A percentile compares a stretch with the other conserved stretches of the same genome.
phyloP scores from a whole-genome alignment of 306 rosid species.

The Dalbergia oliveri region DNA sequence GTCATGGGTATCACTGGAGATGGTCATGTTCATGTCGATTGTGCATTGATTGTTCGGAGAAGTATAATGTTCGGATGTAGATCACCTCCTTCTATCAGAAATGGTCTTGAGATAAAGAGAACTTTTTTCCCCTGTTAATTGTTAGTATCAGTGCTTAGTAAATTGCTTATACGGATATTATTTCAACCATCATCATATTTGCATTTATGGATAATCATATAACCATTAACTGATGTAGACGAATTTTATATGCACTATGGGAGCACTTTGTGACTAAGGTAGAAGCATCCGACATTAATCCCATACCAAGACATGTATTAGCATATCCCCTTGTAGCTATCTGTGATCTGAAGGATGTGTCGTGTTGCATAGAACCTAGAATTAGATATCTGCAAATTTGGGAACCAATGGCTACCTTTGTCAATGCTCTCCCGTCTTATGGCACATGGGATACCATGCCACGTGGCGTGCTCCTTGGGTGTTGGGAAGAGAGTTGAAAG shows the following conservation, averaged over 20 bases:
- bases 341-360: constrained; percentile 31
- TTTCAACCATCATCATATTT: neutral
- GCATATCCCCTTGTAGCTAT: neutral
- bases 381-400: constrained; percentile 34
- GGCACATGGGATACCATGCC: constrained; percentile 61
- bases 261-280: neutral
- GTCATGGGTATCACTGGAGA: neutral
- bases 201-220: neutral
- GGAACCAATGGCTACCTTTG: constrained; percentile 41
- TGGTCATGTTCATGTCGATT: neutral
- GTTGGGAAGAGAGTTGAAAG: constrained; percentile 54
- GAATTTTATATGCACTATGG: neutral
- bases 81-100: neutral
- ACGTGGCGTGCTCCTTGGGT: constrained; percentile 56
- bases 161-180: neutral
- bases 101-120: too few relatives aligned
- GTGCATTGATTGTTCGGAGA: neutral
- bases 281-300: neutral
- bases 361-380: constrained; percentile 34
- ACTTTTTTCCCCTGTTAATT: neutral
- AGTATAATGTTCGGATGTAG: neutral
- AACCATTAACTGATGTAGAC: neutral
- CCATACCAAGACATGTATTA: neutral
- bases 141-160: neutral
- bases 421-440: constrained; percentile 4